These are phyloP conservation scores for Asclepias syriaca DNA, from an alignment of 257 asterid genomes.

Conservation along the genomic window DNA sequence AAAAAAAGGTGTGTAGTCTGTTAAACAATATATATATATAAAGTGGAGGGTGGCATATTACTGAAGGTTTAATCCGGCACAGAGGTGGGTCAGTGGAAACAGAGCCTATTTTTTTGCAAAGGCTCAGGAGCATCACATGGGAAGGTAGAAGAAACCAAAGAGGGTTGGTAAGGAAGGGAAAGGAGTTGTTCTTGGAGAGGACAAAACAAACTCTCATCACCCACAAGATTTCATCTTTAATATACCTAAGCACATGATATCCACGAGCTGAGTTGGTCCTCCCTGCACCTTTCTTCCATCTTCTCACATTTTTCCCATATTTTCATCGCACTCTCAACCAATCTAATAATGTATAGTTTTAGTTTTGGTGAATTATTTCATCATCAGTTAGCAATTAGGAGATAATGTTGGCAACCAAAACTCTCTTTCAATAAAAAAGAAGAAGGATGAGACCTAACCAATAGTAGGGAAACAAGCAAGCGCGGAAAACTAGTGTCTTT, in stretches of 20 bases:
- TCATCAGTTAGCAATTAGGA: too few species aligned
- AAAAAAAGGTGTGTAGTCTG: not conserved
- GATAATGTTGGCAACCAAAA: conserved; percentile 8
- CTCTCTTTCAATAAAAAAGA: not conserved
- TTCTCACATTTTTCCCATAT: conserved; percentile 28
- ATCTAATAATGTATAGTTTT: not conserved
- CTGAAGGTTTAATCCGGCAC: conserved; percentile 27
- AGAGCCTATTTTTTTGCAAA: conserved; percentile 28
- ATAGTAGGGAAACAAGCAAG: not conserved
- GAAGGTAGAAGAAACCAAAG: conserved; percentile 34
- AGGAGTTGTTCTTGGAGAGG: conserved; percentile 20
- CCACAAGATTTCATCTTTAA: conserved; percentile 34
- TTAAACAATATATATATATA: not conserved
- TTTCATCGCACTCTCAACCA: conserved; percentile 5
- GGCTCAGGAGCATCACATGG: conserved; percentile 43
- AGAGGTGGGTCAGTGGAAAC: conserved; percentile 37
- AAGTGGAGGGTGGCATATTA: conserved; percentile 13
- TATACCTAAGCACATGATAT: conserved; percentile 73
- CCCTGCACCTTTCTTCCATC: conserved; percentile 41
- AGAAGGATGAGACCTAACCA: not conserved
- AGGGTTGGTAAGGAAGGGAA: conserved; percentile 47
- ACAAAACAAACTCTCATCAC: conserved; percentile 33
- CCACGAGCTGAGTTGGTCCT: conserved; percentile 56
- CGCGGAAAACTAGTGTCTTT: not conserved
- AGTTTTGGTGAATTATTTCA: too few species aligned